Conservation (phyloP, 106 monocot genomes). For the Platanthera guangdongensis region DNA sequence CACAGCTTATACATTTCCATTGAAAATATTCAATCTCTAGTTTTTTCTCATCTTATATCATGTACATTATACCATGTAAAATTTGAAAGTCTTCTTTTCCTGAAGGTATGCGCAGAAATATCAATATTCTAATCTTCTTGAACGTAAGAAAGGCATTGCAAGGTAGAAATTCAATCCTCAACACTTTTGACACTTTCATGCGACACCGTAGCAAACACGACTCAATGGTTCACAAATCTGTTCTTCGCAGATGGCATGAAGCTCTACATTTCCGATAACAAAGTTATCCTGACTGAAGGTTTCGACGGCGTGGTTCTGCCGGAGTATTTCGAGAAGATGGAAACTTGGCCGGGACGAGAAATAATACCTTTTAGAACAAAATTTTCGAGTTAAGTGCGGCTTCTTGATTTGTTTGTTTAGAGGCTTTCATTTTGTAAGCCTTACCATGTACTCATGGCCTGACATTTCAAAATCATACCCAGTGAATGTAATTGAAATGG, state of each 20-base stretch:
- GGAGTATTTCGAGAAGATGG: slow-evolving; percentile 76
- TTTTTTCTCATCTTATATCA: neutral
- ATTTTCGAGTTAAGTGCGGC: neutral
- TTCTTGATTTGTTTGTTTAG: neutral
- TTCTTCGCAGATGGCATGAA: slow-evolving; percentile 77
- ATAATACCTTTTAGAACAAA: slow-evolving; percentile 28
- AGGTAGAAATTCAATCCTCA: slow-evolving; percentile 30
- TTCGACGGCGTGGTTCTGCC: slow-evolving; percentile 84
- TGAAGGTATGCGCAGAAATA: slow-evolving; percentile 67
- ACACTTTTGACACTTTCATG: neutral
- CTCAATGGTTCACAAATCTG: neutral
- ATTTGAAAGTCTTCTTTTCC: neutral
- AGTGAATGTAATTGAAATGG: too few species aligned
- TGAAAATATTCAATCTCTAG: too few species aligned
- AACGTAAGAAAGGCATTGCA: slow-evolving; percentile 69
- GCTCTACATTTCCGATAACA: slow-evolving; percentile 82
- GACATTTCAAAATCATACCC: too few species aligned
- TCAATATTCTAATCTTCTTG: slow-evolving; percentile 78
- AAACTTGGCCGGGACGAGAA: slow-evolving; percentile 81
- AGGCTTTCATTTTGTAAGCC: neutral
- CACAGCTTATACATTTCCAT: too few species aligned
- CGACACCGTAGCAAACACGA: neutral
- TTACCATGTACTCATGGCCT: neutral
- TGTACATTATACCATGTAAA: neutral
- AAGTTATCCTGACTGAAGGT: slow-evolving; percentile 90